Evolutionary conservation across 371 early-diverging fungal genomes (phyloP).

Genomic region (Funneliformis caledonium): DNA sequence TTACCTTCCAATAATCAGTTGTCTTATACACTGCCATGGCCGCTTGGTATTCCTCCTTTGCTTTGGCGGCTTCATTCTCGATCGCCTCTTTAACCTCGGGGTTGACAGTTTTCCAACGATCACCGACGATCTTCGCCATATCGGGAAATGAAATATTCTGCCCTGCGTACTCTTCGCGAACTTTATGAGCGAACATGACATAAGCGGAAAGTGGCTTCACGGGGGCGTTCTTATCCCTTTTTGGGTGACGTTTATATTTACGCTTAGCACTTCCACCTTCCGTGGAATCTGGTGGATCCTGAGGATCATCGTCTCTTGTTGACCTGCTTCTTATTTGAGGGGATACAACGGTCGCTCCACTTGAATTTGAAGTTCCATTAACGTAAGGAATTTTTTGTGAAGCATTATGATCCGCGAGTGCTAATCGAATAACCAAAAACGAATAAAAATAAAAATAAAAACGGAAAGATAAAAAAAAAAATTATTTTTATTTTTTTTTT

Average conservation of each 20-base stretch:
- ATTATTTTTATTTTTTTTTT: too few species aligned
- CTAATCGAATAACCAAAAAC: neutral
- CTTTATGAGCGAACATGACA: conserved; percentile 59
- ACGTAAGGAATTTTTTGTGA: neutral
- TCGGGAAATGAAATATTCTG: conserved; percentile 57
- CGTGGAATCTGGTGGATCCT: neutral
- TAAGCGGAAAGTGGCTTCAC: conserved; percentile 61
- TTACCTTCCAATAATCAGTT: conserved; percentile 50
- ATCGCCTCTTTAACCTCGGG: conserved; percentile 45
- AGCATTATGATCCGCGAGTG: neutral
- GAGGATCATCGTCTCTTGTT: neutral
- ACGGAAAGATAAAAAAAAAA: too few species aligned
- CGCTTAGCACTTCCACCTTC: conserved; percentile 43
- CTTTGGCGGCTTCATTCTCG: conserved; percentile 50
- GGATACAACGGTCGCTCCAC: neutral
- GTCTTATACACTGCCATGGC: conserved; percentile 51
- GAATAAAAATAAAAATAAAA: too few species aligned
- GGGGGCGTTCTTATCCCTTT: conserved; percentile 58
- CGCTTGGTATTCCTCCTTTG: conserved; percentile 50
- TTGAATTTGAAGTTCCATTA: neutral
- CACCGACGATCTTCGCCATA: conserved; percentile 58
- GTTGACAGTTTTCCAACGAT: conserved; percentile 52
- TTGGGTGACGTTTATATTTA: conserved; percentile 59
- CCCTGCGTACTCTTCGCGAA: conserved; percentile 53
- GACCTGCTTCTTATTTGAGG: neutral